Conservation (phyloP, 1,139 yeast species). For the Yamadazyma siamensis region DNA sequence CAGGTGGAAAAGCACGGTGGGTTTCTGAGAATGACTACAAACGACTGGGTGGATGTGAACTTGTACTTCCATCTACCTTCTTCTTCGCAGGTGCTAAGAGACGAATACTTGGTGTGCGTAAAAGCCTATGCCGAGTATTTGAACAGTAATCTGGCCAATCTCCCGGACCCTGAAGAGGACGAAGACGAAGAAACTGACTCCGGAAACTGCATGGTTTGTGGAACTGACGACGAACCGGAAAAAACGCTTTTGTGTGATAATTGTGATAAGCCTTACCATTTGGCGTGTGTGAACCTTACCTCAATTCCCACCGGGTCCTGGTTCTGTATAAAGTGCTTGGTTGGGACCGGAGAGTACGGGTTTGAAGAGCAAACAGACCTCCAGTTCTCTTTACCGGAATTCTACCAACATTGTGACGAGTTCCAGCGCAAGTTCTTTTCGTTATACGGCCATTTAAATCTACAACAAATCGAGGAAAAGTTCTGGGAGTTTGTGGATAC, state of each 20-base stretch:
- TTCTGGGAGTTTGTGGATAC: conserved; percentile 60
- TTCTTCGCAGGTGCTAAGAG: conserved; percentile 19
- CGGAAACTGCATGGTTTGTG: conserved; percentile 58
- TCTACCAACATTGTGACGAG: conserved; percentile 53
- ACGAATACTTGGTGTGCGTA: conserved; percentile 33
- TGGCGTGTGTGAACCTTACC: conserved; percentile 50
- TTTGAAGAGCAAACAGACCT: conserved; percentile 67
- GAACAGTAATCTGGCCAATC: conserved; percentile 15
- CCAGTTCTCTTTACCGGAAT: conserved; percentile 58
- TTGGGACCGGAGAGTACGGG: conserved; percentile 88
- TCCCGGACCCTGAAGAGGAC: conserved; percentile 22
- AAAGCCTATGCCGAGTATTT: conserved; percentile 46
- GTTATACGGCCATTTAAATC: conserved; percentile 27
- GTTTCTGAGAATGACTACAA: conserved; percentile 16
- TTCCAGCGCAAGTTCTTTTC: conserved; percentile 42
- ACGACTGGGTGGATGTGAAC: conserved; percentile 34
- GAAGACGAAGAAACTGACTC: conserved; percentile 34
- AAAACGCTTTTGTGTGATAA: conserved; percentile 65
- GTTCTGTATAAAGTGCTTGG: conserved; percentile 79
- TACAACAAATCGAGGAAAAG: conserved; percentile 47
- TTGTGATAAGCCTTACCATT: conserved; percentile 69
- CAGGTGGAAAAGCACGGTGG: conserved; percentile 35
- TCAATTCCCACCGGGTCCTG: conserved; percentile 58
- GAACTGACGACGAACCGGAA: conserved; percentile 45
- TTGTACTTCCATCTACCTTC: conserved; percentile 20